Evolutionary conservation across 1,139 yeast species (phyloP), one percentile per base, ranked within the genome.

Genomic region (Debaryomyces coudertii): DNA sequence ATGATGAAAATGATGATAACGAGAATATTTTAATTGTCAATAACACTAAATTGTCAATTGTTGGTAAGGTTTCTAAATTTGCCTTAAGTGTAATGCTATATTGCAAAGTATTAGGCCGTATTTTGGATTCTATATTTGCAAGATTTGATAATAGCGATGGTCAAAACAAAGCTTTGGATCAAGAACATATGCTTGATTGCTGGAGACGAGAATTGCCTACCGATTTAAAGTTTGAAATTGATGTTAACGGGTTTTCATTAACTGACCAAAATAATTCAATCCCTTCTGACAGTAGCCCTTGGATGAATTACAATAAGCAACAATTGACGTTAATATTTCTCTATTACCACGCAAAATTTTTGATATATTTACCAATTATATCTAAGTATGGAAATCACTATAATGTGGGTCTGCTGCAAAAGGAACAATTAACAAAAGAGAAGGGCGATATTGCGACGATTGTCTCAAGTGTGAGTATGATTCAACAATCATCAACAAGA

Each of bases 281-380:
- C 18, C 51, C 52, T 1, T 54, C 56, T 7, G 68, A 71, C 20
- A 61, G 71, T 11, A 74, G 67, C 45, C 47, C 53, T 7, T 69
- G 73, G 69, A 60, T 58, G 35, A 53, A 54, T 14, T 69, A 63
- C 47, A 62, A 62, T 37, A 80, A 79, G 42, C 83, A 81, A 47
- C 83, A 83, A 47, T 72, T 85, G 11, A 70, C 86, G 2, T 67
- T 88, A 49, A 72, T 85, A 11, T 80, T 85, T 61, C 63, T 86
- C 39, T 90, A 87, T 61, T 88, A 86, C 62, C 87, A 87, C 59
- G 93, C 96, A 4, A 84, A 86, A 53, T 80, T 89, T 35, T 73
- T 90, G 63, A 85, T 89, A 27, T 90, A 89, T 61, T 74, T 89
- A 61, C 96, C 96, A 0, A 80, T 87, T 2, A 73, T 89, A 20